A percentile compares a stretch with the other conserved stretches of the same genome.
phyloP scores from a whole-genome alignment of 768 basidiomycete species.

The Lentinus brumalis region DNA sequence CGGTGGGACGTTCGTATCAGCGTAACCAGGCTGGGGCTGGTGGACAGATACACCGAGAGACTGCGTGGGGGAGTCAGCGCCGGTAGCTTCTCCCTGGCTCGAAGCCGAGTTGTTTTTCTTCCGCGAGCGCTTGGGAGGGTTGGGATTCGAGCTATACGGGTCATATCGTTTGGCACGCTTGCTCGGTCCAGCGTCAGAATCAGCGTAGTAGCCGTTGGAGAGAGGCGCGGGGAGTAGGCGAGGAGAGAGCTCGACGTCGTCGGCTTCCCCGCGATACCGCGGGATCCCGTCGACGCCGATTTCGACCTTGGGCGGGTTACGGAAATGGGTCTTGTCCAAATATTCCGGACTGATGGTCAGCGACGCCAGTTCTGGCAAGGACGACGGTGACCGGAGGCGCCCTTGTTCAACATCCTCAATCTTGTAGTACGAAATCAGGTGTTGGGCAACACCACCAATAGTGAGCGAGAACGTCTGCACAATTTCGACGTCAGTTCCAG shows the following conservation, averaged over 20 bases:
- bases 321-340: conserved; percentile 88
- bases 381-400: conserved; percentile 84
- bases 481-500: conserved; percentile 1
- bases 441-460: conserved; percentile 83
- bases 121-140: conserved; percentile 23
- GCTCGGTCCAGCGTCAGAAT: conserved; percentile 18
- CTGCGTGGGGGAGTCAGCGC: conserved; percentile 14
- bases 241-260: conserved; percentile 50
- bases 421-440: conserved; percentile 94
- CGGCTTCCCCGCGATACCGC: conserved; percentile 82
- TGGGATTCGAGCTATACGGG: conserved; percentile 27
- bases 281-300: conserved; percentile 80
- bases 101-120: conserved; percentile 28
- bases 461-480: conserved; percentile 87
- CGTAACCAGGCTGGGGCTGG: conserved; percentile 16
- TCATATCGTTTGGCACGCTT: conserved; percentile 37
- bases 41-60: conserved; percentile 12
- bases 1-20: conserved; percentile 3
- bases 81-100: conserved; percentile 21
- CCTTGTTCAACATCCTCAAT: conserved; percentile 89
- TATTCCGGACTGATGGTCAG: conserved; percentile 88
- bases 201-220: conserved; percentile 24
- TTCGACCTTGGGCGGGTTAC: conserved; percentile 88
- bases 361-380: conserved; percentile 82
- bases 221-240: conserved; percentile 30